These are phyloP conservation scores for Rhodotorula taiwanensis DNA, from an alignment of 768 basidiomycete species.

Conservation along the genomic window DNA sequence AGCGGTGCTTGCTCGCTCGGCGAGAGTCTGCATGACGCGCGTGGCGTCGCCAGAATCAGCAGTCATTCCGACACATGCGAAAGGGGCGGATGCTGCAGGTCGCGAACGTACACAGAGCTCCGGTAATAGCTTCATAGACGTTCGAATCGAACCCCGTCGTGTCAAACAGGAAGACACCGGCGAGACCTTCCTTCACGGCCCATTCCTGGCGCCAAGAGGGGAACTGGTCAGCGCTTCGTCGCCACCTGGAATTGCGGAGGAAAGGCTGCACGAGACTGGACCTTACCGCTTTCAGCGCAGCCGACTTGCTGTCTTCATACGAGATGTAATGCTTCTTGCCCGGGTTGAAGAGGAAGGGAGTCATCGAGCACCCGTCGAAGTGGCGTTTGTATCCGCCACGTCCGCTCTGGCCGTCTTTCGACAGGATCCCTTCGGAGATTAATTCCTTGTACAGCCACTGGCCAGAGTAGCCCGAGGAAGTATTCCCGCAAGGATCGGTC, in stretches of 20 bases:
- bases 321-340: slow-evolving; percentile 10
- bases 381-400: slow-evolving; percentile 13
- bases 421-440: slow-evolving; percentile 12
- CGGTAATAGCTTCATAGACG: background rate
- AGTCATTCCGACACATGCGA: too few relatives aligned
- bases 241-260: too few relatives aligned
- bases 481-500: slow-evolving; percentile 24
- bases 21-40: too few relatives aligned
- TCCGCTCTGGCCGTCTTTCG: slow-evolving; percentile 10
- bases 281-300: slow-evolving; percentile 8
- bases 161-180: slow-evolving; percentile 21
- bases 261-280: too few relatives aligned
- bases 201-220: background rate
- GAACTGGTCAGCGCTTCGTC: too few relatives aligned
- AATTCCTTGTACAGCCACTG: slow-evolving; percentile 26
- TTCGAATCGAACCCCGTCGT: background rate
- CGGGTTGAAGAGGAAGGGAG: slow-evolving; percentile 33
- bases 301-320: slow-evolving; percentile 24
- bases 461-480: slow-evolving; percentile 5
- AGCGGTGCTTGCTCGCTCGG: background rate
- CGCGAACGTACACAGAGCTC: background rate
- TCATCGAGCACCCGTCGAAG: slow-evolving; percentile 27
- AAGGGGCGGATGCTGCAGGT: too few relatives aligned
- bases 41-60: too few relatives aligned
- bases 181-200: slow-evolving; percentile 5